Evolutionary conservation across 345 rosid species (phyloP).

Genomic region (Arabidopsis suecica): DNA sequence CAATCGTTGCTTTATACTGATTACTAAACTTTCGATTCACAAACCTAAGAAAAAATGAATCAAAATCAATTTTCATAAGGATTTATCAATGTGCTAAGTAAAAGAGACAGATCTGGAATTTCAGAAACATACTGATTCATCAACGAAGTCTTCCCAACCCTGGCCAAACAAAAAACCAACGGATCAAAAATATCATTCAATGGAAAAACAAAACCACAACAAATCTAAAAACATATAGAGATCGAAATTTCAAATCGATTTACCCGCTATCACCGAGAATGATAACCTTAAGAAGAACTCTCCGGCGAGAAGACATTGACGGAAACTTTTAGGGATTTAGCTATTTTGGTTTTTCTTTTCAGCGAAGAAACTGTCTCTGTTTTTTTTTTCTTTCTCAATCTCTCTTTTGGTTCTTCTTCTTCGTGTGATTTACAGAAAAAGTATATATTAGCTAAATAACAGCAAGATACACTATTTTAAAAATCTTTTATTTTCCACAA

Average conservation of each 20-base stretch:
- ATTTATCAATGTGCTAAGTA: background rate
- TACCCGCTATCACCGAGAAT: slow-evolving; percentile 93
- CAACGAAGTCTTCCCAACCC: slow-evolving; percentile 94
- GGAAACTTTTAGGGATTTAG: background rate
- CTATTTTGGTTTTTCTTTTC: background rate
- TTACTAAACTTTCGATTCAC: slow-evolving; percentile 92
- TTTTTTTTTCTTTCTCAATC: background rate
- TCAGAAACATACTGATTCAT: slow-evolving; percentile 82
- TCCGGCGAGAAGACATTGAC: slow-evolving; percentile 78
- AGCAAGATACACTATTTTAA: slow-evolving; percentile 35
- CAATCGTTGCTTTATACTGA: slow-evolving; percentile 95
- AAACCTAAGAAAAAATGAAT: slow-evolving; percentile 52
- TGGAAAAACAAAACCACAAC: background rate
- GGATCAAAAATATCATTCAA: slow-evolving; percentile 8
- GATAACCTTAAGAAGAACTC: slow-evolving; percentile 83
- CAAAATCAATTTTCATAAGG: slow-evolving; percentile 1
- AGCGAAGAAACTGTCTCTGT: slow-evolving; percentile 40
- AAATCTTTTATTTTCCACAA: background rate
- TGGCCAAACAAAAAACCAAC: slow-evolving; percentile 25
- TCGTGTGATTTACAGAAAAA: slow-evolving; percentile 8
- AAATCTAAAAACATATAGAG: background rate
- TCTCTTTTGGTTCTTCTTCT: background rate
- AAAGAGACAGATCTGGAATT: slow-evolving; percentile 21
- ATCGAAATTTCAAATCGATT: background rate
- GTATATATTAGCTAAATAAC: slow-evolving; percentile 38